These are phyloP conservation scores for Physaria fendleri DNA, from an alignment of 345 rosid genomes.

Conservation along the genomic window DNA sequence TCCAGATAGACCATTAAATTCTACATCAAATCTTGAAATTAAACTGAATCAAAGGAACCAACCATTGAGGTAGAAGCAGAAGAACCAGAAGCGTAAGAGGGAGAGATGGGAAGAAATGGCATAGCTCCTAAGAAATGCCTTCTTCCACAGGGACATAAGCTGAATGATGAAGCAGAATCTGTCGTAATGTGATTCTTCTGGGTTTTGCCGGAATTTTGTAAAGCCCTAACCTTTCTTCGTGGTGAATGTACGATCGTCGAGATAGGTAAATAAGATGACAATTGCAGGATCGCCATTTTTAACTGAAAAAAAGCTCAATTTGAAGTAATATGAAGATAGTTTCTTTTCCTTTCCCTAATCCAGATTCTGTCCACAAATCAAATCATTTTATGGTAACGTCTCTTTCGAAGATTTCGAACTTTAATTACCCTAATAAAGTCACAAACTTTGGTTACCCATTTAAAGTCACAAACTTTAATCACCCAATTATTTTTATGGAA, in stretches of 20 bases:
- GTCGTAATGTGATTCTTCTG: neutral
- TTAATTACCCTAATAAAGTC: too few relatives aligned
- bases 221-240: neutral
- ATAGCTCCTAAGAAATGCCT: conserved; percentile 45
- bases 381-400: neutral
- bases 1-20: neutral
- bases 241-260: conserved; percentile 1
- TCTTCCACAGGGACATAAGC: conserved; percentile 44
- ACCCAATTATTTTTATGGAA: too few relatives aligned
- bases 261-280: neutral
- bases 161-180: conserved; percentile 11
- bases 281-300: neutral
- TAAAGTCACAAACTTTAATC: too few relatives aligned
- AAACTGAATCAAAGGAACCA: neutral
- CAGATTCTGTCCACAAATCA: conserved; percentile 6
- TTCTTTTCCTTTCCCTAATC: neutral
- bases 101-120: conserved; percentile 36
- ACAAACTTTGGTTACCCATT: too few relatives aligned
- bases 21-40: neutral
- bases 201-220: conserved; percentile 6
- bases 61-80: conserved; percentile 40
- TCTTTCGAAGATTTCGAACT: neutral
- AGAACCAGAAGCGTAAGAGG: conserved; percentile 36
- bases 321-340: conserved; percentile 1
- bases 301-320: neutral